phyloP scores from a whole-genome alignment of 2,329 filamentous ascomycete species.

The Xylaria sp. region DNA sequence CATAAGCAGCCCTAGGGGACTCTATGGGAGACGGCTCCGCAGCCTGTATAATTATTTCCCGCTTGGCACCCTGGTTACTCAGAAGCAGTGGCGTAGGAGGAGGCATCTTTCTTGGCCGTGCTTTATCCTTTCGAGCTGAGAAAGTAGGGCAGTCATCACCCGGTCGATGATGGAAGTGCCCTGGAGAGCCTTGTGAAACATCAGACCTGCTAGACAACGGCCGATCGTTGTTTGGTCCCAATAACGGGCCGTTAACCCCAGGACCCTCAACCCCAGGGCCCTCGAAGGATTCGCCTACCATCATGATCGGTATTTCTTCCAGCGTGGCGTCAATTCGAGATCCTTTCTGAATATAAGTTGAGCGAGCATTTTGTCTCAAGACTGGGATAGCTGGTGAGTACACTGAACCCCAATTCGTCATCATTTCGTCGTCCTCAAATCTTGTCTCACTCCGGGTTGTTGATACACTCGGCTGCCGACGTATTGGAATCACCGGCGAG shows the following conservation, averaged over 20 bases:
- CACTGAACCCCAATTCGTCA: slow-evolving; percentile 56
- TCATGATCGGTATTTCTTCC: slow-evolving; percentile 50
- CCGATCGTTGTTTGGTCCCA: slow-evolving; percentile 39
- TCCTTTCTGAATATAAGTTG: slow-evolving; percentile 47
- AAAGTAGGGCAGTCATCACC: slow-evolving; percentile 66
- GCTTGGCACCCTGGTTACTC: slow-evolving; percentile 48
- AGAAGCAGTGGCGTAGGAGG: slow-evolving; percentile 63
- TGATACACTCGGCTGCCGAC: slow-evolving; percentile 44
- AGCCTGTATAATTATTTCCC: slow-evolving; percentile 51
- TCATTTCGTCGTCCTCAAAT: slow-evolving; percentile 49
- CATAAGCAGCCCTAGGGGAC: slow-evolving; percentile 55
- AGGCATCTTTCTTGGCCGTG: slow-evolving; percentile 56
- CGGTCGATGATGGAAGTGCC: slow-evolving; percentile 60
- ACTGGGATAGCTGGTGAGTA: slow-evolving; percentile 55
- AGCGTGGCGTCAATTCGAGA: slow-evolving; percentile 21
- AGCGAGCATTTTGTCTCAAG: slow-evolving; percentile 48
- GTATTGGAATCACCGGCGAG: slow-evolving; percentile 54
- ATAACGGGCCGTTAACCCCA: slow-evolving; percentile 35
- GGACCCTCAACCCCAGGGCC: slow-evolving; percentile 30
- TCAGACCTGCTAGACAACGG: slow-evolving; percentile 24
- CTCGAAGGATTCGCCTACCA: slow-evolving; percentile 48
- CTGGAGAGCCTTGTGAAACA: slow-evolving; percentile 1
- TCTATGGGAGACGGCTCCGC: slow-evolving; percentile 59
- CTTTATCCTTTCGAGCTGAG: slow-evolving; percentile 56
- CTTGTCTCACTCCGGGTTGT: slow-evolving; percentile 45